Base-by-base conservation (phyloP, 2,329 filamentous ascomycete species). In the Canariomyces notabilis region DNA sequence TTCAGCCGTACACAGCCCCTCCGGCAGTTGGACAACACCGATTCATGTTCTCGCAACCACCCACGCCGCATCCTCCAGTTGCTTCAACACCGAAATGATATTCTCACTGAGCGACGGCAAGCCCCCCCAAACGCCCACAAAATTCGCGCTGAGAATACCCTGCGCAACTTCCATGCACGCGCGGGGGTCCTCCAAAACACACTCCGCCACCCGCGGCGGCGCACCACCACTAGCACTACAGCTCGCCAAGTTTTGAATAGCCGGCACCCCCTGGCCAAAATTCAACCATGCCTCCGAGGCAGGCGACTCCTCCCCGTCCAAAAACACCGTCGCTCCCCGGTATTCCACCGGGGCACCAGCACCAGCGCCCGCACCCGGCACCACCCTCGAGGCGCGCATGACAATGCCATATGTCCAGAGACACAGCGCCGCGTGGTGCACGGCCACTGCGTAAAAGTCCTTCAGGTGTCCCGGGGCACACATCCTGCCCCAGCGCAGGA, bases 371-470 rank as follows among this genome's bases (percentile, higher is more conserved):
- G 1, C n/a, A 20, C 26, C n/a, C 4, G 5, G 51, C 45, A 46
- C 58, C 52, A 56, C 62, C 59, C 59, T 59, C 54, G 67, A 61
- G 12, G 75, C 71, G 51, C 67, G 64, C 16, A 67, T 71, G 5
- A 82, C 70, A 0, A 87, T 76, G 1, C 82, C 81, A 54, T 83
- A 86, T 0, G 77, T 76, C 85, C 85, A 89, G 33, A 88, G 67
- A 0, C 79, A 77, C 4, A 89, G 67, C 11, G 76, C 74, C 4
- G 81, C 82, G 59, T 87, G 83, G 58, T 87, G 85, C 0, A 87
- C 74, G 0, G 77, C 80, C 6, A 87, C 77, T 0, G 83, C 82
- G 51, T 80, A 77, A 59, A 87, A 87, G 51, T 83, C 80, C 35
- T 79, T 76, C 3, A 87, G 62, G 9, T 75, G 69, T 0, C 73